Conservation (phyloP, 305 asterid species). For the Solanum hybrid region DNA sequence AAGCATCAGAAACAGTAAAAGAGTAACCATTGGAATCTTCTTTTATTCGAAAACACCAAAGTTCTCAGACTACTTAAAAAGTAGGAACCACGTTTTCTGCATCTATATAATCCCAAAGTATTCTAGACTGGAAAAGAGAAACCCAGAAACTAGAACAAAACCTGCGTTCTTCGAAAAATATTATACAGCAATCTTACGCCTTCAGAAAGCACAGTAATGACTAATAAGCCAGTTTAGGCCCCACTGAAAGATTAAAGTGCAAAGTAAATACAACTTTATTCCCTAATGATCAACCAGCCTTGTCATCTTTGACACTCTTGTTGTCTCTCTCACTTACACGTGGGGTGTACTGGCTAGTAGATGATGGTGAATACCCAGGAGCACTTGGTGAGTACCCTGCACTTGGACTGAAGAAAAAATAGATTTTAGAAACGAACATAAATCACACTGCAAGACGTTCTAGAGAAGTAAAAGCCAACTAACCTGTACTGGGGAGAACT, state of each 20-base stretch:
- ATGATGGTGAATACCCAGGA: conserved; percentile 96
- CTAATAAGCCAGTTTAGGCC: background rate
- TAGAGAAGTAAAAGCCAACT: background rate
- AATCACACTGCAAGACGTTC: background rate
- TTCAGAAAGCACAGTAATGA: background rate
- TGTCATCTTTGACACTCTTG: conserved; percentile 50
- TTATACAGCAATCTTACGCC: background rate
- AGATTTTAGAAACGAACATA: background rate
- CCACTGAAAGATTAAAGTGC: too few relatives aligned
- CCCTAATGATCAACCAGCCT: conserved; percentile 13
- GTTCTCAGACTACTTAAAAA: background rate
- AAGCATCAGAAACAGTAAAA: background rate
- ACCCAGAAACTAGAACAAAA: background rate
- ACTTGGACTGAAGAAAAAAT: conserved; percentile 54
- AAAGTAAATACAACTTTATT: background rate
- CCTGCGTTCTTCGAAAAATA: background rate
- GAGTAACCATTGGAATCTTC: background rate
- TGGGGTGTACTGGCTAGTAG: conserved; percentile 81
- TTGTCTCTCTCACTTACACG: conserved; percentile 46
- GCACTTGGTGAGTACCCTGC: conserved; percentile 95
- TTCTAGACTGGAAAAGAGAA: background rate
- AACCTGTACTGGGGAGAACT: conserved; percentile 90
- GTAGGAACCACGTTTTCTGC: background rate
- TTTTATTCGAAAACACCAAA: background rate
- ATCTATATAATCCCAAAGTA: background rate